Base-by-base conservation (phyloP, 2,329 filamentous ascomycete species). In the Coccinonectria pachysandricola region DNA sequence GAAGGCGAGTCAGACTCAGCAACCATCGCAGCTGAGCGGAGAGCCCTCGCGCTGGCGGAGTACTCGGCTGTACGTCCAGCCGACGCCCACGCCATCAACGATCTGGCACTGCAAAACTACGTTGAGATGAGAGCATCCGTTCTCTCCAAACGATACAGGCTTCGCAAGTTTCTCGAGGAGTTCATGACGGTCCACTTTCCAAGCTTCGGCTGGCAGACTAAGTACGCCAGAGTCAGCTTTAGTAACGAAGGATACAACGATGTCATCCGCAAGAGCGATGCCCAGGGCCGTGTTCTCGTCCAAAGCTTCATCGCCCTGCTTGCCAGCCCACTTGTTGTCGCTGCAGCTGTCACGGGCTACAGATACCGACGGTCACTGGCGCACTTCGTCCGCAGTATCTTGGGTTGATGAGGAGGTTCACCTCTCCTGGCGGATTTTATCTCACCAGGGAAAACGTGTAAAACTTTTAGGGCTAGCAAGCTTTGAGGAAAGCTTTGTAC, bases 211-310 rank as follows among this genome's bases (percentile, higher is more conserved):
- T 95, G 88, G 77, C 75, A 79, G 48, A 98, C 91, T 2, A 85
- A 94, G 57, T 98, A 98, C 50, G 76, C 81, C 1, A 71, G 88
- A 12, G 79, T 98, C 7, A 94, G 86, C 41, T 98, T 98, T 52
- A 84, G 84, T 32, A 95, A 94, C 46, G 80, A 93, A 57, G 64
- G 82, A 12, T 98, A 98, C 54, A 83, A 81, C 1, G 79, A 92
- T 34, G 81, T 96, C 4, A 68, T 85, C 17, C 62, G 59, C 19
- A 71, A 69, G 39, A 84, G 79, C 30, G 69, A 79, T 29, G 57
- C 69, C 28, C 86, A 94, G 52, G 75, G 79, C 3, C 60, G 59
- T 35, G 53, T 80, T 5, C 56, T 86, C 16, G 54, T 70, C 23
- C 50, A 55, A 8, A 52, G 54, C 4, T 54, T 71, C 21, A 38